phyloP scores from a whole-genome alignment of 2,329 filamentous ascomycete genomes.

The Sclerotinia spermophila region DNA sequence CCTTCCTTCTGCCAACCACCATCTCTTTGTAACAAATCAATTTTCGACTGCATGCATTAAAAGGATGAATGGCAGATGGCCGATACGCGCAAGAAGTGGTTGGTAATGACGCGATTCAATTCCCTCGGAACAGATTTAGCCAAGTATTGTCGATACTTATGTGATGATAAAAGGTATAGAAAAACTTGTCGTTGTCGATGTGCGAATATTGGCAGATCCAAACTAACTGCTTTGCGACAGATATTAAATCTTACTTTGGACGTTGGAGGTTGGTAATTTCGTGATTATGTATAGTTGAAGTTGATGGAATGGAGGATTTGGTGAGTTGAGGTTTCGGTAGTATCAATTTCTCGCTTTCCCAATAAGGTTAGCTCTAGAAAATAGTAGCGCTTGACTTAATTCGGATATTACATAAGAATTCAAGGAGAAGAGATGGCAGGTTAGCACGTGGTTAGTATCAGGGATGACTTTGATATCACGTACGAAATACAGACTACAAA shows the following conservation, averaged over 20 bases:
- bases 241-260: background rate
- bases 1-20: constrained; percentile 34
- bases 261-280: constrained; percentile 15
- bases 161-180: constrained; percentile 1
- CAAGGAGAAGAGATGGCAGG: constrained; percentile 10
- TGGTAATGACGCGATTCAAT: constrained; percentile 23
- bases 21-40: constrained; percentile 31
- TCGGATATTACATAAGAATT: constrained; percentile 1
- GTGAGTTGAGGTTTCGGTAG: constrained; percentile 10
- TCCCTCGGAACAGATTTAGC: constrained; percentile 13
- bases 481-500: too few species aligned
- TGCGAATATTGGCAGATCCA: constrained; percentile 12
- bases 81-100: constrained; percentile 29
- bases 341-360: constrained; percentile 15
- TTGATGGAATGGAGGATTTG: constrained; percentile 16
- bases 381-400: background rate
- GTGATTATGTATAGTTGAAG: constrained; percentile 7
- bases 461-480: background rate
- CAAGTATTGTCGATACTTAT: background rate
- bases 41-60: constrained; percentile 32
- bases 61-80: constrained; percentile 23
- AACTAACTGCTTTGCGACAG: constrained; percentile 13
- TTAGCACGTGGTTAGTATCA: background rate
- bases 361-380: constrained; percentile 9
- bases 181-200: constrained; percentile 19